phyloP scores from a whole-genome alignment of 2,329 filamentous ascomycete species.

The Aspergillus aculeatinus region DNA sequence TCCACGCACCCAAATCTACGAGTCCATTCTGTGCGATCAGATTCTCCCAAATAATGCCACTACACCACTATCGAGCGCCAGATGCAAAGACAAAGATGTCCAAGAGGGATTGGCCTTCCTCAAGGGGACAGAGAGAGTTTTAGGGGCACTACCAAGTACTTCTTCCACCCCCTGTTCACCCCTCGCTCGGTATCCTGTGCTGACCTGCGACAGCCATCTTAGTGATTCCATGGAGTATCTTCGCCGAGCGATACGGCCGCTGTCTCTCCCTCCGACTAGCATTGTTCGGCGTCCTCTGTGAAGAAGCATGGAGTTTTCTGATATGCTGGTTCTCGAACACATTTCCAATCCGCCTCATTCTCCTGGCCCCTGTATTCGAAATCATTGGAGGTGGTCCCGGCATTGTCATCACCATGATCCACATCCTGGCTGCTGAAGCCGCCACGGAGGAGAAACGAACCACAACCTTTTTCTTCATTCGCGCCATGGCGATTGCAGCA shows the following conservation, averaged over 20 bases:
- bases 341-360: too few relatives aligned
- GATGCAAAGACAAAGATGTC: not conserved
- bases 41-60: not conserved
- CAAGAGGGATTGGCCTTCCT: not conserved
- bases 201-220: not conserved
- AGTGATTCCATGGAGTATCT: conserved; percentile 1
- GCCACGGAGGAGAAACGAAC: not conserved
- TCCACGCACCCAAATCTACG: conserved; percentile 2
- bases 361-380: too few relatives aligned
- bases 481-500: not conserved
- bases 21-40: conserved; percentile 1
- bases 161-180: too few relatives aligned
- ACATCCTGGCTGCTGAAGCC: not conserved
- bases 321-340: not conserved
- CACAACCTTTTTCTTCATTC: not conserved
- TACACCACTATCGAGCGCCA: not conserved
- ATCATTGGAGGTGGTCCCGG: too few relatives aligned
- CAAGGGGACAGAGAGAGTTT: not conserved
- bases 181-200: not conserved
- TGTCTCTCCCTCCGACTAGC: not conserved
- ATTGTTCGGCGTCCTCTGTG: not conserved
- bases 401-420: not conserved
- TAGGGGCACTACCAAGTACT: not conserved
- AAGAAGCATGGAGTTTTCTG: not conserved
- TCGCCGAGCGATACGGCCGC: not conserved